Percentiles rank a stretch among this genome's conserved stretches.
phyloP scores from a whole-genome alignment of 2,329 filamentous ascomycete genomes.

The Trichoderma endophyticum region DNA sequence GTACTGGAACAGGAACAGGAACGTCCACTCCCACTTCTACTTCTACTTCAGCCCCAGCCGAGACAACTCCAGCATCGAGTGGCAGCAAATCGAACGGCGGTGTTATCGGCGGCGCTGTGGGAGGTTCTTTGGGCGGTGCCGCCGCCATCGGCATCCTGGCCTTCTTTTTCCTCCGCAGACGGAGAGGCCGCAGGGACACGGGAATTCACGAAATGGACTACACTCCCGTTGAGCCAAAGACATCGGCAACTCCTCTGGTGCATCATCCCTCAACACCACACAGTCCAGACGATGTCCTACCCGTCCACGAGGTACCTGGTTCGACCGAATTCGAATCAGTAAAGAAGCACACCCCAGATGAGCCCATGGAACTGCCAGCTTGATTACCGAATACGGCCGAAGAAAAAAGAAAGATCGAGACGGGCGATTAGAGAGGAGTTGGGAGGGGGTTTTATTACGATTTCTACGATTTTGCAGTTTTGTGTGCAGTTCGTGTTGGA shows the following conservation, averaged over 20 bases:
- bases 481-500: not conserved
- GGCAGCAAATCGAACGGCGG: not conserved
- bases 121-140: not conserved
- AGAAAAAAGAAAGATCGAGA: not conserved
- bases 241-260: not conserved
- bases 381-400: not conserved
- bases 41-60: not conserved
- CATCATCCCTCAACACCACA: not conserved
- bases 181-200: not conserved
- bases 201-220: not conserved
- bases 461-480: not conserved
- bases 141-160: not conserved
- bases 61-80: not conserved
- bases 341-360: not conserved
- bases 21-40: not conserved
- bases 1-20: not conserved
- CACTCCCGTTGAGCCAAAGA: not conserved
- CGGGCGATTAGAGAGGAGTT: not conserved
- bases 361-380: not conserved
- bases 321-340: not conserved
- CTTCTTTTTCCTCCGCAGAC: not conserved
- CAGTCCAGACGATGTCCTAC: not conserved
- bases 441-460: not conserved
- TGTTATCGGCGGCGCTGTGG: not conserved
- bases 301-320: not conserved